Evolutionary conservation across 495 filamentous ascomycete genomes (phyloP), one percentile per base, ranked within the genome.

Genomic region (Podospora didyma): DNA sequence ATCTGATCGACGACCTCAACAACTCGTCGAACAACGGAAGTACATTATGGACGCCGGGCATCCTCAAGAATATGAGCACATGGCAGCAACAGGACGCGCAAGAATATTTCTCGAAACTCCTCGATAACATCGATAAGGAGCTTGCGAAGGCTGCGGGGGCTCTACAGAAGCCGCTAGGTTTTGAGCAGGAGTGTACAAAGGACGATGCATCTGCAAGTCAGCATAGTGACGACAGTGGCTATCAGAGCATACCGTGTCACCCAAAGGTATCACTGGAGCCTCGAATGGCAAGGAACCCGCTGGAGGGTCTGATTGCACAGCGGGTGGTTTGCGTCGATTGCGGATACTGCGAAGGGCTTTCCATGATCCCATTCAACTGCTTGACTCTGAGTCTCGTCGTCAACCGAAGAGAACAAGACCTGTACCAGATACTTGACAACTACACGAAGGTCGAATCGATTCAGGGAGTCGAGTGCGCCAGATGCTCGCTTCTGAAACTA

Each of bases 51-150:
- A 89, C 89, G 17, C 88, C 88, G 0, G 69, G 81, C 2, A 83
- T 85, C 53, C 66, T 97, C 14, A 94, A 94, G 66, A 88, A 82
- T 12, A 90, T 97, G 85, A 92, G 86, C 65, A 93, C 87, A 46
- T 94, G 88, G 86, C 87, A 96, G 68, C 95, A 99, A 64, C 95
- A 99, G 66, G 95, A 99, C 75, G 95, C 95, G 5, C 95, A 99
- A 69, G 95, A 99, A 69, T 99, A 96, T 66, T 96, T 89, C 53
- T 90, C 91, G 17, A 96, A 92, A 62, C 74, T 99, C 22, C 76
- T 96, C 53, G 89, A 93, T 49, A 85, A 92, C 59, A 73, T 99
- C 44, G 91, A 97, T 62, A 86, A 86, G 61, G 92, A 95, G 60
- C 75, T 89, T 23, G 68, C 73, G 17, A 77, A 77, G 48, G 79